These are phyloP conservation scores for Rosa persica DNA, from an alignment of 306 rosid species.

Conservation along the genomic window DNA sequence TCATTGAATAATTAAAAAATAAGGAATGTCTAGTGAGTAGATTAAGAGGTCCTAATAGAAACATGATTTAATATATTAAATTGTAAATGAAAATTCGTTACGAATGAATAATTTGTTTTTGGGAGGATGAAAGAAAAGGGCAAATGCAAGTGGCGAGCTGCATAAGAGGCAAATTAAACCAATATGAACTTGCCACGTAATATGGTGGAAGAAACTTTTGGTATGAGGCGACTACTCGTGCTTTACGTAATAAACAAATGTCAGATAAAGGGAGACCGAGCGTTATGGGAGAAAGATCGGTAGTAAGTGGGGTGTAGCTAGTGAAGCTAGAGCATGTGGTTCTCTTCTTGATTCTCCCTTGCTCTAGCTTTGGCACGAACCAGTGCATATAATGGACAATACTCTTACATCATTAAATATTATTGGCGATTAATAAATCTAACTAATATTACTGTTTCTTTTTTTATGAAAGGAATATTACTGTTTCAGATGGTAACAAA, in stretches of 20 bases:
- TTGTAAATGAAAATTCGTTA: too few species aligned
- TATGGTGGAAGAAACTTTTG: conserved; percentile 4
- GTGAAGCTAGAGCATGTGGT: conserved; percentile 36
- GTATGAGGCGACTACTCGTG: conserved; percentile 18
- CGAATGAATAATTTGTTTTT: too few species aligned
- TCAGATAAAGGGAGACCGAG: conserved; percentile 50
- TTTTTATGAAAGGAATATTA: too few species aligned
- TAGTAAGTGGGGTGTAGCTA: background rate
- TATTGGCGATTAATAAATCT: too few species aligned
- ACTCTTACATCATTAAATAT: too few species aligned
- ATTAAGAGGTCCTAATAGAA: too few species aligned
- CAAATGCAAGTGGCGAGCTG: background rate
- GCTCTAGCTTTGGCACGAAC: background rate
- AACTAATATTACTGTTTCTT: too few species aligned
- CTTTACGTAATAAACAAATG: conserved; percentile 37
- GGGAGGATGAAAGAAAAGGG: background rate
- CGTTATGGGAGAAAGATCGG: conserved; percentile 23
- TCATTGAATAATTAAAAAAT: too few species aligned
- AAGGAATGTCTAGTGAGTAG: too few species aligned
- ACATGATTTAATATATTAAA: too few species aligned
- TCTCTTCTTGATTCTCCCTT: conserved; percentile 47
- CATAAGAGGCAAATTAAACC: background rate
- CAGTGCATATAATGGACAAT: too few species aligned
- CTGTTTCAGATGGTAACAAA: too few species aligned
- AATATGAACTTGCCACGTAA: conserved; percentile 31